Conservation (phyloP, 176 grass and related monocot species). For the Oryza rufipogon region DNA sequence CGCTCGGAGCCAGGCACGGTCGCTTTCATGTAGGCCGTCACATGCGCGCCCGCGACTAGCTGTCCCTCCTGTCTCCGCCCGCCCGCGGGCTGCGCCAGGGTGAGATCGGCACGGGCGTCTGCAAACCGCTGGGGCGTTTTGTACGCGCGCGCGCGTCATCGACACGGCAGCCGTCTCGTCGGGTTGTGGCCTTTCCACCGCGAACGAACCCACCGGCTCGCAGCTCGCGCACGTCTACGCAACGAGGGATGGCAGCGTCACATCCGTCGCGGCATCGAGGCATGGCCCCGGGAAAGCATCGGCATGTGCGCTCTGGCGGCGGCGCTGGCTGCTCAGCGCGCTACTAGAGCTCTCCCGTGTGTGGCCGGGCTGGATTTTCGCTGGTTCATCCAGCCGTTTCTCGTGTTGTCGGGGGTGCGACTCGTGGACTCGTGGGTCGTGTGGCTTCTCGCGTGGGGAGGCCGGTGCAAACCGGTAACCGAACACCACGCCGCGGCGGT, state of each 20-base stretch:
- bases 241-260: background rate
- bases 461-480: background rate
- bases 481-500: slow-evolving; percentile 4
- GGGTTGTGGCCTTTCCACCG: background rate
- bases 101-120: background rate
- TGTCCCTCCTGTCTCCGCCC: background rate
- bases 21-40: slow-evolving; percentile 20
- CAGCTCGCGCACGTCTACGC: background rate
- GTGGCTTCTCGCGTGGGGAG: background rate
- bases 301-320: slow-evolving; percentile 33
- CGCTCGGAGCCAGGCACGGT: slow-evolving; percentile 7
- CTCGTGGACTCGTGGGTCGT: background rate
- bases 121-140: background rate
- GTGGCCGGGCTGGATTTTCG: slow-evolving; percentile 12
- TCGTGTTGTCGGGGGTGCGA: background rate
- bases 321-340: background rate
- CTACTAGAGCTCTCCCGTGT: no score
- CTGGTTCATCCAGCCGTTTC: background rate
- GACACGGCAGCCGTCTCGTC: slow-evolving; percentile 23
- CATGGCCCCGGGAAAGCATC: background rate
- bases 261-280: background rate
- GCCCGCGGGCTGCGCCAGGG: background rate
- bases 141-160: background rate
- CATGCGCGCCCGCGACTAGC: slow-evolving; percentile 22
- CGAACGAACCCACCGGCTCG: no score